Evolutionary conservation across 2,329 filamentous ascomycete genomes (phyloP).

Genomic region (Ophiosphaerella korrae): DNA sequence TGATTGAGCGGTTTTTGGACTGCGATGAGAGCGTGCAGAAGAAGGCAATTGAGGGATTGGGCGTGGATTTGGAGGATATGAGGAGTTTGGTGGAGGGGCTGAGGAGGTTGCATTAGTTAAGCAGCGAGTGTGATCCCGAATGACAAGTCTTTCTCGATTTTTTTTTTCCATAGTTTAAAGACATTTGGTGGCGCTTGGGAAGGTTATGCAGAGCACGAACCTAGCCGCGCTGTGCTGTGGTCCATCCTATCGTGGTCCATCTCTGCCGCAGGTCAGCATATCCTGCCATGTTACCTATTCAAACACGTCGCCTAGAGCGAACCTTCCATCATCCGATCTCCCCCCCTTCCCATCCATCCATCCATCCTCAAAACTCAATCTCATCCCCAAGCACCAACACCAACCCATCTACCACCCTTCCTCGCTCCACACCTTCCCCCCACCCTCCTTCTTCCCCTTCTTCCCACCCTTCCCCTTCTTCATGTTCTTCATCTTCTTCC

Average conservation of each 20-base stretch:
- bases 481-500: neutral
- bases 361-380: too few relatives aligned
- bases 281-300: too few relatives aligned
- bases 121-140: neutral
- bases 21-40: constrained; percentile 64
- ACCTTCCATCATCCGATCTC: too few relatives aligned
- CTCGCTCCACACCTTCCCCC: neutral
- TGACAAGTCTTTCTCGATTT: too few relatives aligned
- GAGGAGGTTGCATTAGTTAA: constrained; percentile 52
- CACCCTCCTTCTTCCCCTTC: neutral
- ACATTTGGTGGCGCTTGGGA: too few relatives aligned
- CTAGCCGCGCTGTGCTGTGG: too few relatives aligned
- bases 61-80: constrained; percentile 61
- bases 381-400: neutral
- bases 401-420: neutral
- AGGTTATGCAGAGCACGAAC: too few relatives aligned
- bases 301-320: too few relatives aligned
- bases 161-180: too few relatives aligned
- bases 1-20: constrained; percentile 84
- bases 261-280: too few relatives aligned
- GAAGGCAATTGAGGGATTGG: constrained; percentile 57
- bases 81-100: constrained; percentile 66
- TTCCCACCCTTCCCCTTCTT: neutral
- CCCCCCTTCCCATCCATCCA: too few relatives aligned
- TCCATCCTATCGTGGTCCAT: too few relatives aligned